Base-by-base conservation (phyloP, 306 rosid species). In the Dalbergia oliveri region DNA sequence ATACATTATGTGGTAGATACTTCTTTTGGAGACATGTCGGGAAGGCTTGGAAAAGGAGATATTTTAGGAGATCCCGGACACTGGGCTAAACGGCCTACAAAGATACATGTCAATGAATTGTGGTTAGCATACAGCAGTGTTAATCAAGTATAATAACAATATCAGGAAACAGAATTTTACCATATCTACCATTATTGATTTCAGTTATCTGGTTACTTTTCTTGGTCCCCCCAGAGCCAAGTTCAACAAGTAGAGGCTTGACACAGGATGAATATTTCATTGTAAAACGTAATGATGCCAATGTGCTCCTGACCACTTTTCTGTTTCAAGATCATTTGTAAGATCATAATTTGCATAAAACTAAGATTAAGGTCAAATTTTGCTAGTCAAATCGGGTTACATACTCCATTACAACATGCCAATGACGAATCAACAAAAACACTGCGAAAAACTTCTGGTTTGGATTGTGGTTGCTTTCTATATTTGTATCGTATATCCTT, bases 11-110 rank as follows among this genome's bases (percentile, higher is more conserved):
- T 70, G 14, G 99, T 92, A 69, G 99, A 96, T 18, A 96, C 98
- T 96, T 96, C 86, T 96, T n/a, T 96, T 5, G 99, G 99, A 7
- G 99, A 96, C 98, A 96, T 96, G 82, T 96, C 99, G 14, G 99
- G 99, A 75, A 96, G 97, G 84, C 88, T 91, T 58, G 97, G 98
- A 76, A 96, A 96, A 72, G 94, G 82, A 31, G 99, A 90, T 79
- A 91, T 86, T 81, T 93, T 91, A 13, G 99, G 99, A 41, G 99
- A 96, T 58, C 94, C 97, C 4, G 98, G 99, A 79, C 96, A 90
- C 70, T 87, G 94, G 74, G 87, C 97, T 88, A 81, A 84, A 72
- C 78, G 76, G 45, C 81, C 84, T 76, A 70, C 11, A 76, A 76
- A 67, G 72, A 78, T 51, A 69, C 11, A 37, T 72, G 81, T 87